These are phyloP conservation scores for Tilletia horrida DNA, from an alignment of 1,284 basidiomycete genomes.

Conservation along the genomic window DNA sequence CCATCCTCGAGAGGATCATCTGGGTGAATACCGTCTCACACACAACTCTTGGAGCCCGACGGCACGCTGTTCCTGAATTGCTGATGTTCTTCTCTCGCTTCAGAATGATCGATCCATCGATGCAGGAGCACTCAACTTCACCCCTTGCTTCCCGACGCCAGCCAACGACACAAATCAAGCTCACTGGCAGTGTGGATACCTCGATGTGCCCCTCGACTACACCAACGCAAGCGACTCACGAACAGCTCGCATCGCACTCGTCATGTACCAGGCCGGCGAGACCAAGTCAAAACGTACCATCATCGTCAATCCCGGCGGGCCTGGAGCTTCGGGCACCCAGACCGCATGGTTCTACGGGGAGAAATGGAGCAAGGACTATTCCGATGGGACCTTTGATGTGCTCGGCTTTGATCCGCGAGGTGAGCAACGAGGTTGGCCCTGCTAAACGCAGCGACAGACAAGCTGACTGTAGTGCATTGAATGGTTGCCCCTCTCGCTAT, in stretches of 20 bases:
- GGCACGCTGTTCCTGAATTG: too few species aligned
- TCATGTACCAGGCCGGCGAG: slow-evolving; percentile 23
- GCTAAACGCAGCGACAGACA: too few species aligned
- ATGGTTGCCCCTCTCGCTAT: neutral
- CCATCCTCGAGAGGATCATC: too few species aligned
- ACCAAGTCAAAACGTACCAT: slow-evolving; percentile 23
- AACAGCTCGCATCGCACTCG: slow-evolving; percentile 25
- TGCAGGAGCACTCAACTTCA: neutral
- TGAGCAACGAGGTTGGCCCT: neutral
- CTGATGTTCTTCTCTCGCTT: too few species aligned
- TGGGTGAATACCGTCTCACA: too few species aligned
- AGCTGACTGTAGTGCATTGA: too few species aligned
- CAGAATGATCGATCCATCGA: slow-evolving; percentile 1
- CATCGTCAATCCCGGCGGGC: slow-evolving; percentile 34
- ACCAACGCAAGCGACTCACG: slow-evolving; percentile 26
- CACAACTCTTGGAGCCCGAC: too few species aligned
- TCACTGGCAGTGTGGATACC: slow-evolving; percentile 18
- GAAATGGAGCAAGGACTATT: slow-evolving; percentile 13
- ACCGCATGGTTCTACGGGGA: slow-evolving; percentile 24
- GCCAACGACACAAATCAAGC: slow-evolving; percentile 7
- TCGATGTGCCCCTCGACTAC: slow-evolving; percentile 37
- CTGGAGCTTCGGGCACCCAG: slow-evolving; percentile 28
- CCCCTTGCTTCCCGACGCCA: slow-evolving; percentile 8
- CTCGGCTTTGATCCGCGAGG: slow-evolving; percentile 33
- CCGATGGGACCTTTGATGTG: slow-evolving; percentile 26